phyloP scores from a whole-genome alignment of 805 yeast genomes.

The Schwanniomyces yamadae region DNA sequence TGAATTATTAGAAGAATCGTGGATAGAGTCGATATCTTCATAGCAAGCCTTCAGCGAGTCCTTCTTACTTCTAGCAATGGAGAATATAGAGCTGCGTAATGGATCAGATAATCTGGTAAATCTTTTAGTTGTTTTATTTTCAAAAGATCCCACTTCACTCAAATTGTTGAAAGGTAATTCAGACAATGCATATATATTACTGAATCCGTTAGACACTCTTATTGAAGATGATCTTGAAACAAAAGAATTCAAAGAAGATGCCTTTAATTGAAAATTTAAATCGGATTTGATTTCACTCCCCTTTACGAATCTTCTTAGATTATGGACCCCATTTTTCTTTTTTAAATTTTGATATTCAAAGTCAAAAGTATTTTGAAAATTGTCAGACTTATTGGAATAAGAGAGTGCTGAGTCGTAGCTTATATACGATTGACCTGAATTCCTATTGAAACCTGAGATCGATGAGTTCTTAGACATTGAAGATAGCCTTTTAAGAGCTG shows the following conservation, averaged over 20 bases:
- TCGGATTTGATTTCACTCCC: conserved; percentile 3
- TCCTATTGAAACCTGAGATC: conserved; percentile 26
- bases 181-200: conserved; percentile 38
- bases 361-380: conserved; percentile 12
- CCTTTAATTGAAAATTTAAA: conserved; percentile 5
- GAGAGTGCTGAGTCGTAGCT: conserved; percentile 62
- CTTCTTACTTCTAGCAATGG: conserved; percentile 24
- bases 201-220: conserved; percentile 33
- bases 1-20: conserved; percentile 22
- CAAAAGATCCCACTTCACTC: conserved; percentile 7
- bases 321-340: conserved; percentile 51
- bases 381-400: conserved; percentile 18
- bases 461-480: conserved; percentile 31
- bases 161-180: conserved; percentile 36
- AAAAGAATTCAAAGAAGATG: conserved; percentile 18
- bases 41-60: conserved; percentile 13
- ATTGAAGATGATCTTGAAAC: conserved; percentile 24
- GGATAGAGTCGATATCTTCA: conserved; percentile 8
- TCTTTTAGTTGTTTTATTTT: conserved; percentile 7
- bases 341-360: conserved; percentile 24
- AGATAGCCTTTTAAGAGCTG: conserved; percentile 15
- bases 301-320: conserved; percentile 40
- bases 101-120: conserved; percentile 26
- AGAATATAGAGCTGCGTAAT: conserved; percentile 35
- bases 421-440: conserved; percentile 49